Conservation (phyloP, 768 basidiomycete species). For the Leccinum truebloodii region DNA sequence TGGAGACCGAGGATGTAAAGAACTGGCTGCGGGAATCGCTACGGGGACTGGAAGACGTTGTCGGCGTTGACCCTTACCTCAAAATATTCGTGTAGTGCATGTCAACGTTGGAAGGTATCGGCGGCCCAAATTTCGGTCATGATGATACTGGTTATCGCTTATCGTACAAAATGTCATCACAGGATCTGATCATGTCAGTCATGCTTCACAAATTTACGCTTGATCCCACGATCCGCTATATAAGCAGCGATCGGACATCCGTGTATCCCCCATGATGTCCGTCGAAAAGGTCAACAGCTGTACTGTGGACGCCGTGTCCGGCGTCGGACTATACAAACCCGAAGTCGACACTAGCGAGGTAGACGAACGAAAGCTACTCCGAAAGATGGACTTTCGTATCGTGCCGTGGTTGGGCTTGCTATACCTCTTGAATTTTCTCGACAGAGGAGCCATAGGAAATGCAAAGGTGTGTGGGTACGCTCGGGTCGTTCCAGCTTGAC, state of each 20-base stretch:
- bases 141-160: neutral
- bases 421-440: conserved; percentile 74
- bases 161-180: neutral
- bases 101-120: neutral
- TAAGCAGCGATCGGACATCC: neutral
- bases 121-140: neutral
- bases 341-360: conserved; percentile 54
- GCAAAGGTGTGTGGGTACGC: conserved; percentile 51
- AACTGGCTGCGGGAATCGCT: conserved; percentile 65
- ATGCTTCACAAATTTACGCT: neutral
- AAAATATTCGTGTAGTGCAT: conserved; percentile 53
- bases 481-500: neutral
- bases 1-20: conserved; percentile 74
- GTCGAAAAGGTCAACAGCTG: conserved; percentile 1
- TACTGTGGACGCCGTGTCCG: neutral
- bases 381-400: conserved; percentile 65
- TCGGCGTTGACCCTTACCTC: conserved; percentile 67
- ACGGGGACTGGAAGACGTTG: conserved; percentile 45
- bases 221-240: neutral
- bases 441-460: conserved; percentile 67
- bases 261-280: conserved; percentile 5
- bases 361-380: conserved; percentile 53
- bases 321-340: conserved; percentile 42
- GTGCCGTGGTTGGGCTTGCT: conserved; percentile 77
- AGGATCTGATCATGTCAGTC: too few species aligned